Conservation (phyloP, 495 filamentous ascomycete species). For the Aspergillus diversus region DNA sequence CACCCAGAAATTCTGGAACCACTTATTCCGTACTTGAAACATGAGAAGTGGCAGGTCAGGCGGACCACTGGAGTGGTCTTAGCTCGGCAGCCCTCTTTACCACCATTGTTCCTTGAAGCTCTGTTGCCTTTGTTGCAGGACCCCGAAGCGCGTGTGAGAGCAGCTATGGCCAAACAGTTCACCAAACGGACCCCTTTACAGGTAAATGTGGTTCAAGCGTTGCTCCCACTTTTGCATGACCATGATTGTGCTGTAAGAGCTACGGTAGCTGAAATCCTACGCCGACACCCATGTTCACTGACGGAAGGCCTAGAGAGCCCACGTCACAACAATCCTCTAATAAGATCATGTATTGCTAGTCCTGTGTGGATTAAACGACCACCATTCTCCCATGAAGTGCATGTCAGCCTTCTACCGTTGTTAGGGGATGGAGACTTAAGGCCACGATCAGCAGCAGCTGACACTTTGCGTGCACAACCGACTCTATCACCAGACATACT, state of each 20-base stretch:
- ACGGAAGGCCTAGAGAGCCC: background rate
- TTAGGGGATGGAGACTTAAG: background rate
- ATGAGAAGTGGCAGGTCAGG: background rate
- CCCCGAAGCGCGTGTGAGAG: background rate
- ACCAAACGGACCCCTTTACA: background rate
- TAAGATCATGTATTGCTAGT: no score
- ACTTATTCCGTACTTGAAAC: background rate
- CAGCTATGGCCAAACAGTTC: background rate
- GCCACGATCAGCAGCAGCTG: no score
- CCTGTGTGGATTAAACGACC: no score
- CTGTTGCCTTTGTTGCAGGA: background rate
- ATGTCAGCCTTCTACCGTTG: background rate
- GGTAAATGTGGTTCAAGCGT: background rate
- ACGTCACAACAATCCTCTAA: no score
- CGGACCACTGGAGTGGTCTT: background rate
- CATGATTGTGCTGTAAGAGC: background rate
- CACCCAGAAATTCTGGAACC: background rate
- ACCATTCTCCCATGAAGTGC: background rate
- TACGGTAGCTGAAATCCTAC: background rate
- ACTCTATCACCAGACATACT: no score
- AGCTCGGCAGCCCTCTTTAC: background rate
- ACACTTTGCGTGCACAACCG: no score
- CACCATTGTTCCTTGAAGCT: background rate
- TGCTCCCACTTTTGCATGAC: background rate
- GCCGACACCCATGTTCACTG: background rate